A percentile compares a stretch with the other conserved stretches of the same genome.
Evolutionary conservation across 2,329 filamentous ascomycete species (phyloP).

Genomic region (Colletotrichum scovillei): DNA sequence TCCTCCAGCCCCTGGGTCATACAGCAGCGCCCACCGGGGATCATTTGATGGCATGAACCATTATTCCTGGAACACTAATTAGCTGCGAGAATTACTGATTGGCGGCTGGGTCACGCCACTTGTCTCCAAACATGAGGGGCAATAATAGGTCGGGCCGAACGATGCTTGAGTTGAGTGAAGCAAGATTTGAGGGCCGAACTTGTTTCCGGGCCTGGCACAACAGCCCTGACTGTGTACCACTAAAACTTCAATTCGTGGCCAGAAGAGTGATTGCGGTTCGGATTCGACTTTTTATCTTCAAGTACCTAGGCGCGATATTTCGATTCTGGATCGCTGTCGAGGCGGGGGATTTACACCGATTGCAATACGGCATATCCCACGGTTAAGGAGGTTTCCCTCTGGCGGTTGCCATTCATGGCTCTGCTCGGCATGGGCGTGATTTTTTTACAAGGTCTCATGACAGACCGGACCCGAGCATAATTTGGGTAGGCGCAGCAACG

Average conservation of each 20-base stretch:
- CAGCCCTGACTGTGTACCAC: slow-evolving; percentile 24
- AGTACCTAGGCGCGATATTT: slow-evolving; percentile 15
- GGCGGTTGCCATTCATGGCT: background rate
- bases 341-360: background rate
- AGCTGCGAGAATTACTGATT: slow-evolving; percentile 8
- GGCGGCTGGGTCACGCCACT: slow-evolving; percentile 18
- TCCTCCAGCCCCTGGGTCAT: slow-evolving; percentile 52
- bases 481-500: slow-evolving; percentile 67
- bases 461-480: slow-evolving; percentile 26
- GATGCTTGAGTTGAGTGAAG: background rate
- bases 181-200: slow-evolving; percentile 12
- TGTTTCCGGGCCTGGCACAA: background rate
- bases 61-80: slow-evolving; percentile 69
- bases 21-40: slow-evolving; percentile 51
- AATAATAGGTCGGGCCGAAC: slow-evolving; percentile 25
- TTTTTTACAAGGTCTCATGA: slow-evolving; percentile 29
- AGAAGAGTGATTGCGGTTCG: slow-evolving; percentile 26
- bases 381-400: background rate
- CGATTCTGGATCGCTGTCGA: slow-evolving; percentile 9
- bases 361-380: background rate
- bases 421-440: slow-evolving; percentile 3
- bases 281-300: slow-evolving; percentile 4
- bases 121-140: background rate
- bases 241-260: slow-evolving; percentile 27
- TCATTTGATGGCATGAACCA: slow-evolving; percentile 64